Evolutionary conservation across 257 asterid genomes (phyloP).

Genomic region (Fraxinus anomala): DNA sequence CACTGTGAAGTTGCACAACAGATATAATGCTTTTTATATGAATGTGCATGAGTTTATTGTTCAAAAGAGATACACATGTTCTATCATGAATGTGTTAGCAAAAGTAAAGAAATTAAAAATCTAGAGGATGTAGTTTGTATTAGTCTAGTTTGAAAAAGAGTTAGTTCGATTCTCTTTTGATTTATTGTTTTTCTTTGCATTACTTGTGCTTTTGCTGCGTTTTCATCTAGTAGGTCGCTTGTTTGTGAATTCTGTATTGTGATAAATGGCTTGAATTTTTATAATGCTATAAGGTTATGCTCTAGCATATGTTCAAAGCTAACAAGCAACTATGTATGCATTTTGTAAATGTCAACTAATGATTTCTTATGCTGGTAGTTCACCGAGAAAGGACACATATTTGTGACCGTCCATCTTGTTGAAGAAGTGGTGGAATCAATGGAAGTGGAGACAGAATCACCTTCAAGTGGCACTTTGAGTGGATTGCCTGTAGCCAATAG

Average conservation of each 20-base stretch:
- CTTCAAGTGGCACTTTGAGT: conserved; percentile 57
- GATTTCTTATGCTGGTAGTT: conserved; percentile 52
- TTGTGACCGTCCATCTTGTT: conserved; percentile 76
- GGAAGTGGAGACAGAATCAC: conserved; percentile 39
- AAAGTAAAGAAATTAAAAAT: neutral
- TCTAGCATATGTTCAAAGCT: neutral
- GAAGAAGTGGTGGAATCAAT: conserved; percentile 62
- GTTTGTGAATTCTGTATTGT: neutral
- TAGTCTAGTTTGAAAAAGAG: neutral
- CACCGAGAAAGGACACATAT: conserved; percentile 93
- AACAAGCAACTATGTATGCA: neutral
- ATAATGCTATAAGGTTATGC: neutral
- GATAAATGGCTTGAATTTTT: too few relatives aligned
- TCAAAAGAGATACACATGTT: neutral
- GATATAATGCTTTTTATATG: neutral
- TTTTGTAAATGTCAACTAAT: conserved; percentile 2
- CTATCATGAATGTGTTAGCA: neutral
- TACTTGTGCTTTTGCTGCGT: neutral
- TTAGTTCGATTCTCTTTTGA: neutral
- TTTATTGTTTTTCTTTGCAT: neutral
- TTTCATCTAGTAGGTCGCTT: neutral
- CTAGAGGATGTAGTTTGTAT: neutral
- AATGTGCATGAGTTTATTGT: neutral
- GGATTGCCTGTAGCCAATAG: conserved; percentile 78
- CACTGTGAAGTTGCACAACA: neutral